Evolutionary conservation across 1,284 basidiomycete species (phyloP).

Genomic region (Chalciporus sp.): DNA sequence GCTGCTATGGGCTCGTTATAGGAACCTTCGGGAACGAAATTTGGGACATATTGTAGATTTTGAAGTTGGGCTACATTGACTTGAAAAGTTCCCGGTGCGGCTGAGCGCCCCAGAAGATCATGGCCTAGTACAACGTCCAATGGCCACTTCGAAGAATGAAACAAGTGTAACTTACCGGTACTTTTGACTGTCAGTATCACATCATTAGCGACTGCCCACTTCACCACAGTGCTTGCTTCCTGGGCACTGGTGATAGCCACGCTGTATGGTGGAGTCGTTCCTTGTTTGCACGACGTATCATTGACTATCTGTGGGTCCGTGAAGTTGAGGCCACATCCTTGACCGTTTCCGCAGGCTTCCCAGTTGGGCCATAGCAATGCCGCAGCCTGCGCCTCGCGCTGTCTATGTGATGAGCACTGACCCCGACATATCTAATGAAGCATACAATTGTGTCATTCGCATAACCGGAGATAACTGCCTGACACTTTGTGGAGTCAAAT

Average conservation of each 20-base stretch:
- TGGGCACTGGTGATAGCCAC: constrained; percentile 1
- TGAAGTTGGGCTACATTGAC: constrained; percentile 5
- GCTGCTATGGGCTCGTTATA: constrained; percentile 1
- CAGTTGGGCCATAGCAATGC: constrained; percentile 10
- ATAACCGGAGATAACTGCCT: constrained; percentile 5
- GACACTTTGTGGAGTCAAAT: constrained; percentile 4
- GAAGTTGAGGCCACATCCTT: constrained; percentile 7
- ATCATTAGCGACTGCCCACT: constrained; percentile 5
- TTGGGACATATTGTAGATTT: neutral
- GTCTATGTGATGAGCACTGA: neutral
- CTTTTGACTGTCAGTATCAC: constrained; percentile 12
- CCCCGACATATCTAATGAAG: neutral
- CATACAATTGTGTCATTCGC: constrained; percentile 1
- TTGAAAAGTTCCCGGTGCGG: constrained; percentile 7
- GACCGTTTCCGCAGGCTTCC: constrained; percentile 6
- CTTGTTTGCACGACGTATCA: constrained; percentile 1
- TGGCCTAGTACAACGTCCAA: constrained; percentile 1
- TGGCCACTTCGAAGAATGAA: too few species aligned
- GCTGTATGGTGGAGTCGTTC: constrained; percentile 8
- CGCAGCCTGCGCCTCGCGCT: neutral
- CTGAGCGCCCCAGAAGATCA: constrained; percentile 10
- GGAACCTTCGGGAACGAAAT: constrained; percentile 10
- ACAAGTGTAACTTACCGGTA: neutral
- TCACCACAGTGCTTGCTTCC: constrained; percentile 8
- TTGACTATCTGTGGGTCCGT: constrained; percentile 4